Base-by-base conservation (phyloP, 345 rosid genomes). In the Populus tremula region DNA sequence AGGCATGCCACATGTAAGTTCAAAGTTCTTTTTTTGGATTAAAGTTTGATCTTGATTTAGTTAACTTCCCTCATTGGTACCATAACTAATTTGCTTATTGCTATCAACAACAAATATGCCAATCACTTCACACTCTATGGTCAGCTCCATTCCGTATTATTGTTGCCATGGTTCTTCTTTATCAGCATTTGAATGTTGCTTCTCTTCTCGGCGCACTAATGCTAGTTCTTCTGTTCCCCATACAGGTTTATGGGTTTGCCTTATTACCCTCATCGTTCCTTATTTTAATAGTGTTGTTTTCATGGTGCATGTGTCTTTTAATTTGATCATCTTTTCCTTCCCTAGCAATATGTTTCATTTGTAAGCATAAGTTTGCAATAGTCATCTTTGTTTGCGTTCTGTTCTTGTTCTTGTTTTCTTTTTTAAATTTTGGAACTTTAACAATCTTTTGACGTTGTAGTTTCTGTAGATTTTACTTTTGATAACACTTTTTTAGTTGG, bases 91-190 rank as follows among this genome's bases (percentile, higher is more conserved):
- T 49, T 47, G 16, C 20, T 80, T 79, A 20, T 67, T 71, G 82
- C 59, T 76, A 45, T 73, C 77, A 31, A 79, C 93, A 96, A 97
- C 98, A 93, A 96, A 69, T 96, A 80, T 93, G 95, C 80, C 99
- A 96, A 86, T 86, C 96, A 70, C 96, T 96, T 83, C 99, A 96
- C 85, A 87, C 99, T 80, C 66, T 96, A 77, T 96, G 99, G 99
- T 96, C 99, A 69, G 99, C 99, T 82, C 99, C 99, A 29, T 93
- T 96, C 83, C 98, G 99, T 56, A 96, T 96, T 36, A 71, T 74
- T 76, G 31, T 93, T 76, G 90, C 99, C n/a, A 78, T 96, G 94
- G 82, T 96, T 76, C 94, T 96, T 75, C 94, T 96, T 54, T 96
- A 89, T 81, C 85, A 86, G 73, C 88, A 96, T 75, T 78, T 96